Base-by-base conservation (phyloP, 1,284 basidiomycete species). In the Earliella scabrosa region DNA sequence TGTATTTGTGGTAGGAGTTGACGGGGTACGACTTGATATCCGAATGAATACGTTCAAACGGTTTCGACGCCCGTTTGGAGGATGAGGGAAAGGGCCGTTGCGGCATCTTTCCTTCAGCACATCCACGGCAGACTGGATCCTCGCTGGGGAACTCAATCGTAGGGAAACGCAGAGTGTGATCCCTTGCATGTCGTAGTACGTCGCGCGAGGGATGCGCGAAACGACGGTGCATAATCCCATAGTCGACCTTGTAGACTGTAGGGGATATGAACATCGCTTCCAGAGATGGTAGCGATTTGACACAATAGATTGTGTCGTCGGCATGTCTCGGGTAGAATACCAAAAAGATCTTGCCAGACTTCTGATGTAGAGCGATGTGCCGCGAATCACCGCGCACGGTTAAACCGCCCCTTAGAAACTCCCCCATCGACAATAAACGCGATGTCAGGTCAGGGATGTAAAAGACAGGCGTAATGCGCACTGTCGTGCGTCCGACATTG, bases 31-130 rank as follows among this genome's bases (percentile, higher is more conserved):
- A 20, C 29, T 48, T 48, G 14, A 73, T 49, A 57, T 71, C 66
- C 0, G 63, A 63, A 50, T 70, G 67, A 38, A 70, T 60, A 3
- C 57, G 24, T 32, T 67, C 58, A 45, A 71, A 66, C 6, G 36
- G 36, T 10, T 16, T 10, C 32, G 32, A 13, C 11, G 32, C 32
- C 11, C 52, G 53, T 26, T 45, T 31, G 13, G 45, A 46, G 4
- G 66, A 60, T 3, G 56, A 38, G 16, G 26, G 43, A 24, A 11
- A 52, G 49, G 20, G 48, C 36, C 58, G 61, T 62, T 40, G 68
- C 11, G 32, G 32, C 32, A 34, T 34, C 32, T 34, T 71, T 10
- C 68, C 67, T 56, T 67, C 23, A 10, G 58, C 60, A 61, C 71
- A 73, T 26, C 69, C 67, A 31, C 9, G 9, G 45, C 66, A 70